Evolutionary conservation across 1,284 basidiomycete genomes (phyloP), one percentile per base, ranked within the genome.

Genomic region (Gastroboletus turbinatus): DNA sequence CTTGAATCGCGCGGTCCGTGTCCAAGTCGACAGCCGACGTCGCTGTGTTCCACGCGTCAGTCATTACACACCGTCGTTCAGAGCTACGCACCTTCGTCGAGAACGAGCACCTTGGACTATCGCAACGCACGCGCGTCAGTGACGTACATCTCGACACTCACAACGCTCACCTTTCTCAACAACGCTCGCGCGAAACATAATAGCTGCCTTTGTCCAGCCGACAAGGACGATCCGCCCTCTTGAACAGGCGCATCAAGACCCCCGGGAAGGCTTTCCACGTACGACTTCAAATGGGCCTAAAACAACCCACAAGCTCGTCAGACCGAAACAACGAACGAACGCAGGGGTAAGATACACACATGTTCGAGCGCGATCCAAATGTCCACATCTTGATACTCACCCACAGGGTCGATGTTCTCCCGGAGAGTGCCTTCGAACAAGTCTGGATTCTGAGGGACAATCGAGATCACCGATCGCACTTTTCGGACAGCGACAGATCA

Each of bases 21-120:
- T 96, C 92, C 38, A 96, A 77, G 68, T 96, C 94, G 53, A 97
- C 92, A 16, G 89, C 88, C 23, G 86, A 89, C 11, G 88, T 91
- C 1, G 88, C 89, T 87, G 63, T 32, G 10, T 36, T 33, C 25
- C 17, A 27, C 2, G 4, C 2, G 10, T 58, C 16, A 57, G n/a
- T n/a, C n/a, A n/a, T n/a, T n/a, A 13, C 7, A 14, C 33, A 6
- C 14, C 14, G 9, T 14, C 46, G 40, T 27, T 17, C 44, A 21
- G 1, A 4, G 10, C 2, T 3, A 44, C 64, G 64, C 65, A 82
- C 88, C 91, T 82, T 97, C 94, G 69, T 98, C 95, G 17, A 97
- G 79, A 2, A 97, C 90, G 2, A 97, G 78, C 39, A 98, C 88
- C 73, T 89, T 94, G 13, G 90, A 85, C 81, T 85, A 56, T 17